These are phyloP conservation scores for Alternaria ethzedia DNA, from an alignment of 2,329 filamentous ascomycete genomes.

Conservation along the genomic window DNA sequence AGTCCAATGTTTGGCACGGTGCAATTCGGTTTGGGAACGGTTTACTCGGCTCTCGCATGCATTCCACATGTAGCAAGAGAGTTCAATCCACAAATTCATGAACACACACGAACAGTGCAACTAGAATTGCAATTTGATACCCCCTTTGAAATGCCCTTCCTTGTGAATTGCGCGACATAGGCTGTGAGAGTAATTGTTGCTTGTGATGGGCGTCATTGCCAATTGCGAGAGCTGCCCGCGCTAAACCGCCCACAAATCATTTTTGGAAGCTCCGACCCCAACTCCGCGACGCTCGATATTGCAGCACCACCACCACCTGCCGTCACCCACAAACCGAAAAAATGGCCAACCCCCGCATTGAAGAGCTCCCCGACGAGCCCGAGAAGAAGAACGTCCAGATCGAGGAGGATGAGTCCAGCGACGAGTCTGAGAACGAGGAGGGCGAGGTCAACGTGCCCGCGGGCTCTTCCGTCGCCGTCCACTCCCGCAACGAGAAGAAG, in stretches of 20 bases:
- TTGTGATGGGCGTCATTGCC: slow-evolving; percentile 11
- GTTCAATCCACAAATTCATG: slow-evolving; percentile 49
- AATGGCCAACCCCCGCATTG: slow-evolving; percentile 98
- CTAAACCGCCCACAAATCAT: slow-evolving; percentile 39
- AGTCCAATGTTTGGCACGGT: slow-evolving; percentile 48
- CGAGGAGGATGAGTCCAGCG: slow-evolving; percentile 74
- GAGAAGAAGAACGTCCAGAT: slow-evolving; percentile 79
- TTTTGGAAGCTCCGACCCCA: slow-evolving; percentile 23
- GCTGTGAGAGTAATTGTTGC: neutral
- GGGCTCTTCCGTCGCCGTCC: slow-evolving; percentile 86
- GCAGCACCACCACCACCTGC: slow-evolving; percentile 20
- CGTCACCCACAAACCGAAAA: slow-evolving; percentile 53
- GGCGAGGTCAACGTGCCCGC: slow-evolving; percentile 74
- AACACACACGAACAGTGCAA: slow-evolving; percentile 40
- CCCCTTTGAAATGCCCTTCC: slow-evolving; percentile 23
- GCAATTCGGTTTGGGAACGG: slow-evolving; percentile 49
- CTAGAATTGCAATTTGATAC: slow-evolving; percentile 46
- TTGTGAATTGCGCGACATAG: slow-evolving; percentile 1
- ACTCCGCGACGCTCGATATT: slow-evolving; percentile 17
- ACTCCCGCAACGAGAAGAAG: slow-evolving; percentile 99
- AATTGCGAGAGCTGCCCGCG: slow-evolving; percentile 23
- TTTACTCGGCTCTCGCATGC: slow-evolving; percentile 50
- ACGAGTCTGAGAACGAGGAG: slow-evolving; percentile 78
- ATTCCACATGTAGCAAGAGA: slow-evolving; percentile 48
- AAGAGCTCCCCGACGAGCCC: slow-evolving; percentile 92